Percentiles rank a stretch among this genome's conserved stretches.
Evolutionary conservation across 176 grass and related monocot species (phyloP).

Genomic region (Thalia dealbata): DNA sequence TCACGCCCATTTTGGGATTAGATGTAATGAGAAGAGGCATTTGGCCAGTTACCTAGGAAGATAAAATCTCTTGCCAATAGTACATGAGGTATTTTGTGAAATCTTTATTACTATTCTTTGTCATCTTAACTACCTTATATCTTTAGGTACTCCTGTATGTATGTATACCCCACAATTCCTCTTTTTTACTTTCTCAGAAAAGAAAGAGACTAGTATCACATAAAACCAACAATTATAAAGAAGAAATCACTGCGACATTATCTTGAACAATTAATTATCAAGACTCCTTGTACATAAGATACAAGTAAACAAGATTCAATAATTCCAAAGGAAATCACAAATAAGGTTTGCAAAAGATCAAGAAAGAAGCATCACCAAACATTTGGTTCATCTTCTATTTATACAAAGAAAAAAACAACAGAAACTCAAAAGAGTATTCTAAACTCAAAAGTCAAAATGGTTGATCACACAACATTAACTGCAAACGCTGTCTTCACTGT

Average conservation of each 20-base stretch:
- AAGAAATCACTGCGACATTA: not conserved
- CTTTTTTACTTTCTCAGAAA: no score
- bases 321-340: not conserved
- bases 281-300: not conserved
- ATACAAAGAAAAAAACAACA: not conserved
- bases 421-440: not conserved
- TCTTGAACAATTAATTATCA: not conserved
- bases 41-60: no score
- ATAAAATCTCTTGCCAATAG: no score
- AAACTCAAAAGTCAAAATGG: not conserved
- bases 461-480: constrained; percentile 49
- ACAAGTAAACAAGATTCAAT: not conserved
- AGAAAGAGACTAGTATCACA: not conserved
- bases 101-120: no score
- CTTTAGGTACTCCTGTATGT: no score
- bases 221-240: not conserved
- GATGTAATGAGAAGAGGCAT: no score
- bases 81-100: no score
- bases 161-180: no score
- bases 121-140: no score
- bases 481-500: constrained; percentile 65
- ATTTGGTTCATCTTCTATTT: not conserved
- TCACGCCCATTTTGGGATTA: no score
- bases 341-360: not conserved
- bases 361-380: not conserved